Evolutionary conservation across 2,329 filamentous ascomycete genomes (phyloP).

Genomic region (Alternaria metachromatica): DNA sequence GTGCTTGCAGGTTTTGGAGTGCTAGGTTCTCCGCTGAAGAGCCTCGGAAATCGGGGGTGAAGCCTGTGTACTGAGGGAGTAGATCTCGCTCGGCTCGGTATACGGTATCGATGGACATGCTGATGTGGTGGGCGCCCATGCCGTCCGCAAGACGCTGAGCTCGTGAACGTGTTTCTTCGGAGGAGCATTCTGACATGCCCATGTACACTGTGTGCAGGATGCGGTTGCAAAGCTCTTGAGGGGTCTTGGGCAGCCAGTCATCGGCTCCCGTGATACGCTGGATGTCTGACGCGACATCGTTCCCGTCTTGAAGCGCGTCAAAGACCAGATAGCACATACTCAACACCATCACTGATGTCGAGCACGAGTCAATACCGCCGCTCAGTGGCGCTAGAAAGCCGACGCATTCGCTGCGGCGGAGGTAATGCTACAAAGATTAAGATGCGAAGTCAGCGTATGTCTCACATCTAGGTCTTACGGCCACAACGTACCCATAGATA

Average conservation of each 20-base stretch:
- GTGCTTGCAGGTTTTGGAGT: conserved; percentile 11
- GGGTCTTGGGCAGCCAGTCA: conserved; percentile 60
- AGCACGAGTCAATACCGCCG: conserved; percentile 67
- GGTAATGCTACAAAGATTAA: conserved; percentile 52
- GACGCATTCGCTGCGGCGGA: conserved; percentile 59
- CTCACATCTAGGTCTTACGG: no score
- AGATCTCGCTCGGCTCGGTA: background rate
- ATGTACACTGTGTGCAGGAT: conserved; percentile 62
- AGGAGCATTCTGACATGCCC: conserved; percentile 59
- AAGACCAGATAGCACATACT: conserved; percentile 64
- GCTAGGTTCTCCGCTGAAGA: background rate
- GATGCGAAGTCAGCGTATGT: no score
- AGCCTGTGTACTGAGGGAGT: background rate
- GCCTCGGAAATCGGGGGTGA: background rate
- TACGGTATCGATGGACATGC: background rate
- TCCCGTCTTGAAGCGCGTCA: conserved; percentile 57
- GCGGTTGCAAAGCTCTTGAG: conserved; percentile 65
- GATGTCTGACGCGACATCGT: conserved; percentile 62
- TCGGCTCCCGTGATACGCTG: conserved; percentile 60
- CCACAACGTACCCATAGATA: conserved; percentile 63
- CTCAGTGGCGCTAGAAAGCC: conserved; percentile 65
- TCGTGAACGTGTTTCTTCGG: background rate
- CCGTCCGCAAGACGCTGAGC: background rate
- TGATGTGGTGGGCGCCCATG: background rate
- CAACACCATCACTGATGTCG: conserved; percentile 32